A percentile compares a stretch with the other conserved stretches of the same genome.
Evolutionary conservation across 2,329 filamentous ascomycete species (phyloP).

Genomic region (Remersonia thermophila): DNA sequence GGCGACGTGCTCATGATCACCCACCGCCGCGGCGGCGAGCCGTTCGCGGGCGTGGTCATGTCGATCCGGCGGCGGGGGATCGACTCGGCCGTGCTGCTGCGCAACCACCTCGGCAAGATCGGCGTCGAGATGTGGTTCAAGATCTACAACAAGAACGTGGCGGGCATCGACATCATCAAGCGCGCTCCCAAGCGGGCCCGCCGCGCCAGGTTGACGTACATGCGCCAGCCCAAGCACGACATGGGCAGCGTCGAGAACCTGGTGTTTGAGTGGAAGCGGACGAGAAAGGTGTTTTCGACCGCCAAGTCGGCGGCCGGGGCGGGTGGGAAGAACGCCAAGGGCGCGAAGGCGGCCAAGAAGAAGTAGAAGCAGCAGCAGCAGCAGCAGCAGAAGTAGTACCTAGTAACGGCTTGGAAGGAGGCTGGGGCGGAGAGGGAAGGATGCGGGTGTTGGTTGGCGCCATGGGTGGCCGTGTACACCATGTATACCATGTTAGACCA

Average conservation of each 20-base stretch:
- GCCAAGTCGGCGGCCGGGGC: slow-evolving; percentile 12
- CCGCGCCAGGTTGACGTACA: slow-evolving; percentile 78
- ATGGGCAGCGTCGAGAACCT: slow-evolving; percentile 74
- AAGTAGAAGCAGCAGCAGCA: slow-evolving; percentile 17
- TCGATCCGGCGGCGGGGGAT: slow-evolving; percentile 78
- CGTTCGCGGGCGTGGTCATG: slow-evolving; percentile 80
- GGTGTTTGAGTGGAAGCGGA: slow-evolving; percentile 47
- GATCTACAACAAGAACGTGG: slow-evolving; percentile 79
- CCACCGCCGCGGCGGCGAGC: slow-evolving; percentile 64
- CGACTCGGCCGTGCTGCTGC: slow-evolving; percentile 76
- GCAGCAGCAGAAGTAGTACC: too few species aligned
- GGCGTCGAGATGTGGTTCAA: slow-evolving; percentile 98
- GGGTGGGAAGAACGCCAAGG: slow-evolving; percentile 8
- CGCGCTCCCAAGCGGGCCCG: slow-evolving; percentile 71
- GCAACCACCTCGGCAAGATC: slow-evolving; percentile 74
- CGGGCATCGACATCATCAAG: slow-evolving; percentile 89
- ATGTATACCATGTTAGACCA: slow-evolving; percentile 13
- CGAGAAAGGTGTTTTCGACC: slow-evolving; percentile 27
- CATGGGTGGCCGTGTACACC: not conserved
- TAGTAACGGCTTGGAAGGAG: not conserved
- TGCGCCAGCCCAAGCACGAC: slow-evolving; percentile 81
- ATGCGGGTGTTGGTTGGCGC: not conserved
- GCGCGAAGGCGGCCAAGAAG: slow-evolving; percentile 8
- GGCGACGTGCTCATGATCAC: slow-evolving; percentile 90
- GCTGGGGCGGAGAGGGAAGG: not conserved